Evolutionary conservation across 2,329 filamentous ascomycete genomes (phyloP), one percentile per base, ranked within the genome.

Genomic region (Ceratocystis albifundus): DNA sequence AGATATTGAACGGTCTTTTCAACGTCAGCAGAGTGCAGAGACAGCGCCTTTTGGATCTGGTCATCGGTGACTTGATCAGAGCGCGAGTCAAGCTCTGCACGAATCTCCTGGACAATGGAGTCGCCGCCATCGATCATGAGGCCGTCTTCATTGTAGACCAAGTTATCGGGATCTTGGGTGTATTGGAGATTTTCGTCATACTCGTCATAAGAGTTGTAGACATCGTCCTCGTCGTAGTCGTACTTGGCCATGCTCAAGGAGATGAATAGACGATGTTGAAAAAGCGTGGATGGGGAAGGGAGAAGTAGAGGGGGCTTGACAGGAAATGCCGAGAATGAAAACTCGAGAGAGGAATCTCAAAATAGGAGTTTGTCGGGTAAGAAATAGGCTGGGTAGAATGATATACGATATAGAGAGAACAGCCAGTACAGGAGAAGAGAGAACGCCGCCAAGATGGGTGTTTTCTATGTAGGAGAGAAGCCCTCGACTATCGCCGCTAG

Each of bases 121-220:
- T 66, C 25, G 45, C 65, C 32, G 62, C 62, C 30, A n/a, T 41
- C 48, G 36, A 66, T 28, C 25, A 63, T 53, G 28, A 50, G 32
- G 10, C 61, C 67, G 12, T 61, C 28, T 28, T 64, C 57, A 25
- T 68, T 64, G 30, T 66, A 66, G 30, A 64, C 3, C 15, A 64
- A 59, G 28, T 20, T 15, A 8, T 59, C 55, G 25, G 25, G 15
- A 8, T n/a, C 55, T 15, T 59, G 55, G 28, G 15, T 8, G 55
- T 36, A 36, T 10, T 65, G 62, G 28, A 64, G 46, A 20, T 65
- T 28, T 28, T 68, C 66, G 68, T 78, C 77, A 17, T 77, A 75
- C 44, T 78, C 77, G 59, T 78, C 76, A 17, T 76, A 80, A 15
- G 77, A 77, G 4, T 78, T 77, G 48, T 78, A 75, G 48, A 83